Conservation (phyloP, 305 asterid species). For the Salvia sclarea region DNA sequence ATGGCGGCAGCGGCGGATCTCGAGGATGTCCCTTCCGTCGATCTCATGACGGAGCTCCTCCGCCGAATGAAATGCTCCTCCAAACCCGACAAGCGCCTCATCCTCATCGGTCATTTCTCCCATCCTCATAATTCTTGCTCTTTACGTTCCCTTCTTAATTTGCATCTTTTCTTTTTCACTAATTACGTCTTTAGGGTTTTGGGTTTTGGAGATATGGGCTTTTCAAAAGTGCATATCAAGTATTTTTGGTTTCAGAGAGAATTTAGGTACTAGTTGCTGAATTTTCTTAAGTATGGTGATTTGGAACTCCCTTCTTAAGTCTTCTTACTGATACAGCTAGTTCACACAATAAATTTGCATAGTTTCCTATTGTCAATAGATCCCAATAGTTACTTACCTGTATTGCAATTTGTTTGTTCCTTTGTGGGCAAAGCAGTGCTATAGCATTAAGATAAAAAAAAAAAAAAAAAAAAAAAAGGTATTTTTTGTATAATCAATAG, state of each 20-base stretch:
- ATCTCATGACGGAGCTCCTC: constrained; percentile 76
- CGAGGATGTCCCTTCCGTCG: constrained; percentile 66
- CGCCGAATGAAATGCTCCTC: constrained; percentile 73
- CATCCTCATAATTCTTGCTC: background rate
- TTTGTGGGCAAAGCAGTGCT: background rate
- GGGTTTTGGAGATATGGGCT: constrained; percentile 3
- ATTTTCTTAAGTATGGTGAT: background rate
- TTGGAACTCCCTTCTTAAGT: background rate
- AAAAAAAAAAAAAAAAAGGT: background rate
- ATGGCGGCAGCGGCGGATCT: constrained; percentile 36
- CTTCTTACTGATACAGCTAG: background rate
- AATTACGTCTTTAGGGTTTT: constrained; percentile 12
- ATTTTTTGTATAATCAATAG: background rate
- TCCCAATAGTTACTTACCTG: background rate
- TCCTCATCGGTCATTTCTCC: constrained; percentile 55
- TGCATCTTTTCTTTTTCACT: background rate
- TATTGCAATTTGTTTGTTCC: background rate
- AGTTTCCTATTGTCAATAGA: background rate
- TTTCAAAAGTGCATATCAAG: background rate
- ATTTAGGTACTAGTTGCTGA: background rate
- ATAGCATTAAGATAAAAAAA: background rate
- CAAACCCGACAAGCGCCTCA: constrained; percentile 78
- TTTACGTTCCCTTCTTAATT: background rate
- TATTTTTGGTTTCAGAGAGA: background rate
- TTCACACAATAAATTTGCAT: background rate